A percentile compares a stretch with the other conserved stretches of the same genome.
These are phyloP conservation scores for Penicillium rolfsii DNA, from an alignment of 2,329 filamentous ascomycete species.

Conservation along the genomic window DNA sequence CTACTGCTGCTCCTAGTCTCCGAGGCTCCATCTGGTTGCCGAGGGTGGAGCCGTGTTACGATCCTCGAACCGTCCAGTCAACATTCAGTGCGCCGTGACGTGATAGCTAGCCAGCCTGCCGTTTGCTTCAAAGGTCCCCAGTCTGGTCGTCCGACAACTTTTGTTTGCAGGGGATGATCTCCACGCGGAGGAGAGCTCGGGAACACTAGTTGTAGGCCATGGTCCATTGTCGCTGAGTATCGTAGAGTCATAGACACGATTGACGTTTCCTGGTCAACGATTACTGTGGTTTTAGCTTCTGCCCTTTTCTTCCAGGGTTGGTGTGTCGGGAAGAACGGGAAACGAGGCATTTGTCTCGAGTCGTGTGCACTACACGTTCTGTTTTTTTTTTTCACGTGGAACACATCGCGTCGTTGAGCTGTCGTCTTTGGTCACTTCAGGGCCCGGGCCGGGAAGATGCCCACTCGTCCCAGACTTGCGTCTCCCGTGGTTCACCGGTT, in stretches of 20 bases:
- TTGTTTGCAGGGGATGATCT: background rate
- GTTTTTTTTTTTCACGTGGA: background rate
- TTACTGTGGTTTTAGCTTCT: background rate
- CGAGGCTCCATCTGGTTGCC: background rate
- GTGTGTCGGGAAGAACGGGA: background rate
- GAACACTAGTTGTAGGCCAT: background rate
- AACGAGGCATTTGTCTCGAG: background rate
- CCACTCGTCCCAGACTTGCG: conserved; percentile 8
- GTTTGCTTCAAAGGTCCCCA: background rate
- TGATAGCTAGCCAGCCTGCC: background rate
- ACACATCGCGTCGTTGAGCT: background rate
- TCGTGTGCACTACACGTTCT: background rate
- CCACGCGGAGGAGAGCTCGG: background rate
- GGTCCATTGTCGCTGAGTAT: background rate
- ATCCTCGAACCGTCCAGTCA: background rate
- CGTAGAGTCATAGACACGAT: background rate
- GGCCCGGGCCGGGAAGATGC: conserved; percentile 4
- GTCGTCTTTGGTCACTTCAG: background rate
- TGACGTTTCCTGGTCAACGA: background rate
- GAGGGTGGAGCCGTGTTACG: background rate
- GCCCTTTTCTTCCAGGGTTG: background rate
- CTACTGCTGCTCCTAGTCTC: background rate
- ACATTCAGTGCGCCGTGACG: background rate
- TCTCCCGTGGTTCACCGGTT: conserved; percentile 3
- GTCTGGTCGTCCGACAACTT: background rate